phyloP scores from a whole-genome alignment of 106 monocot species.

The Acorus calamus region DNA sequence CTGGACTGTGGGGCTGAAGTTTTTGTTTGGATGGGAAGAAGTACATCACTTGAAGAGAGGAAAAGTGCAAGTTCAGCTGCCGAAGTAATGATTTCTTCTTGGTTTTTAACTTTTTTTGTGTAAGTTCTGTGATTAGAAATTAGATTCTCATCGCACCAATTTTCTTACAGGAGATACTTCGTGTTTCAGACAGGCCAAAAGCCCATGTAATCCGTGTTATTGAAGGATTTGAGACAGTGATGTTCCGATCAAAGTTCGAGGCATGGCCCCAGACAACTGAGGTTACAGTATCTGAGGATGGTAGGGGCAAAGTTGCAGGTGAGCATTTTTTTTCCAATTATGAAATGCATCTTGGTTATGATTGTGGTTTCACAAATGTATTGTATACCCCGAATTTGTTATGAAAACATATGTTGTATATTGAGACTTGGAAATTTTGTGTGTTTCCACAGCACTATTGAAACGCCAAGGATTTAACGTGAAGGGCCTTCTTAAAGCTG shows the following conservation, averaged over 20 bases:
- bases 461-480: constrained; percentile 92
- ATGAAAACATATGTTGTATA: too few species aligned
- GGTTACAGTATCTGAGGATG: constrained; percentile 60
- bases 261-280: too few species aligned
- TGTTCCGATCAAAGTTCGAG: too few species aligned
- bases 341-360: too few species aligned
- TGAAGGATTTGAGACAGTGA: too few species aligned
- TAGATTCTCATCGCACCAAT: too few species aligned
- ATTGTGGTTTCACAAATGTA: too few species aligned
- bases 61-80: constrained; percentile 76
- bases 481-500: constrained; percentile 72
- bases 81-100: constrained; percentile 41
- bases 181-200: too few species aligned
- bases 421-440: not conserved
- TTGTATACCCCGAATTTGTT: too few species aligned
- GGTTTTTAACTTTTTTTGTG: not conserved
- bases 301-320: constrained; percentile 95
- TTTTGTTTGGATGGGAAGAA: constrained; percentile 92
- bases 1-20: constrained; percentile 83
- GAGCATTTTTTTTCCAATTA: not conserved
- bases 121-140: too few species aligned
- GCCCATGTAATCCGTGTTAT: too few species aligned
- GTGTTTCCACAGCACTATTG: constrained; percentile 45
- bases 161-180: too few species aligned
- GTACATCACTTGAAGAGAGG: constrained; percentile 71